Evolutionary conservation across 2,329 filamentous ascomycete species (phyloP).

Genomic region (Piedraia hortae): DNA sequence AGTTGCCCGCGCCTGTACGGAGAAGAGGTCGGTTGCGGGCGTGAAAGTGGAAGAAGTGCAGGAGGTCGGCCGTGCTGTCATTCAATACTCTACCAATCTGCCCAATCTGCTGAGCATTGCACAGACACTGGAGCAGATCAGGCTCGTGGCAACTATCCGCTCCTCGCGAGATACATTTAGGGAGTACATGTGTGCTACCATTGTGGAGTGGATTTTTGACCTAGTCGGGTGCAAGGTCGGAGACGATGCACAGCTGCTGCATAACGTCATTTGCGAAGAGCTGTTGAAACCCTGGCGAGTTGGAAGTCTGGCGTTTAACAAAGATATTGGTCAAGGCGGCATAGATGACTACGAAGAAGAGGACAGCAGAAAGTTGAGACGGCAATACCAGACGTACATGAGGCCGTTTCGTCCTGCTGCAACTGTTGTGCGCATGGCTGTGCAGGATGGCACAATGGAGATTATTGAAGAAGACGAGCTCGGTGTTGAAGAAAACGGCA

Average conservation of each 20-base stretch:
- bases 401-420: conserved; percentile 6
- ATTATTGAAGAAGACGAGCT: conserved; percentile 15
- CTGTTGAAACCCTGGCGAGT: conserved; percentile 65
- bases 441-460: conserved; percentile 20
- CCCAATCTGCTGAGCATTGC: conserved; percentile 49
- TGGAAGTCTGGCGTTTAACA: conserved; percentile 61
- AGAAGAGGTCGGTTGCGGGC: conserved; percentile 38
- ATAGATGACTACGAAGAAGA: conserved; percentile 55
- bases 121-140: conserved; percentile 75
- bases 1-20: conserved; percentile 64
- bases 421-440: conserved; percentile 8
- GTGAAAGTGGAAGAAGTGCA: conserved; percentile 69
- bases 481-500: conserved; percentile 5
- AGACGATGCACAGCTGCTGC: conserved; percentile 48
- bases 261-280: conserved; percentile 69
- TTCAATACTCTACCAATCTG: conserved; percentile 50
- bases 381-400: conserved; percentile 16
- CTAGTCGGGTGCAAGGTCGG: conserved; percentile 74
- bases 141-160: conserved; percentile 81
- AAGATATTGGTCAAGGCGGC: conserved; percentile 45
- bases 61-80: conserved; percentile 58
- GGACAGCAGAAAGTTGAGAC: conserved; percentile 18
- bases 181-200: conserved; percentile 95
- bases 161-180: conserved; percentile 85
- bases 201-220: conserved; percentile 86